These are phyloP conservation scores for Penicillium sp. DNA, from an alignment of 2,329 filamentous ascomycete genomes.

Conservation along the genomic window DNA sequence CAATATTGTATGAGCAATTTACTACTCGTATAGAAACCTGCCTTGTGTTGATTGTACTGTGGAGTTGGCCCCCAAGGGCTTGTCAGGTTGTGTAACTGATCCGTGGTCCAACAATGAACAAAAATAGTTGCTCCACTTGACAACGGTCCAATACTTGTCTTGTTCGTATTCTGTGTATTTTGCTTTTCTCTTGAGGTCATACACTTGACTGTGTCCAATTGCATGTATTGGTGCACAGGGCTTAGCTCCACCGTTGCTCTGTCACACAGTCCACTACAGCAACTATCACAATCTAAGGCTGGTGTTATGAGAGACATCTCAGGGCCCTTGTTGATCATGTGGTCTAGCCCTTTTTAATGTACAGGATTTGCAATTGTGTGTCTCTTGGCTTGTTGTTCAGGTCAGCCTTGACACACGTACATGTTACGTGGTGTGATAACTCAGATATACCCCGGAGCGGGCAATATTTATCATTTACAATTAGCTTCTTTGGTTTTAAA, in stretches of 20 bases:
- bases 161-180: not conserved
- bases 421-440: too few relatives aligned
- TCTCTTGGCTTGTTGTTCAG: too few relatives aligned
- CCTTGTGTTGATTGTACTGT: not conserved
- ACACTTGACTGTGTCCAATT: not conserved
- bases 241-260: not conserved
- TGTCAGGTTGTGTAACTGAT: not conserved
- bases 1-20: not conserved
- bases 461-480: not conserved
- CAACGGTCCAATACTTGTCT: constrained; percentile 1
- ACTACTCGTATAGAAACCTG: not conserved
- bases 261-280: not conserved
- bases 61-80: not conserved
- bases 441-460: not conserved
- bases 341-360: not conserved
- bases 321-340: not conserved
- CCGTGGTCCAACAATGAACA: constrained; percentile 1
- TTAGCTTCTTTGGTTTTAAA: not conserved
- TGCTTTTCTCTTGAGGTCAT: not conserved
- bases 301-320: not conserved
- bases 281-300: not conserved
- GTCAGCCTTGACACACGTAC: too few relatives aligned
- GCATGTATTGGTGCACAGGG: not conserved
- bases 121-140: constrained; percentile 4
- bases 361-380: too few relatives aligned